Conservation (phyloP, 2,329 filamentous ascomycete genomes). For the Arthrobotrys sinensis region DNA sequence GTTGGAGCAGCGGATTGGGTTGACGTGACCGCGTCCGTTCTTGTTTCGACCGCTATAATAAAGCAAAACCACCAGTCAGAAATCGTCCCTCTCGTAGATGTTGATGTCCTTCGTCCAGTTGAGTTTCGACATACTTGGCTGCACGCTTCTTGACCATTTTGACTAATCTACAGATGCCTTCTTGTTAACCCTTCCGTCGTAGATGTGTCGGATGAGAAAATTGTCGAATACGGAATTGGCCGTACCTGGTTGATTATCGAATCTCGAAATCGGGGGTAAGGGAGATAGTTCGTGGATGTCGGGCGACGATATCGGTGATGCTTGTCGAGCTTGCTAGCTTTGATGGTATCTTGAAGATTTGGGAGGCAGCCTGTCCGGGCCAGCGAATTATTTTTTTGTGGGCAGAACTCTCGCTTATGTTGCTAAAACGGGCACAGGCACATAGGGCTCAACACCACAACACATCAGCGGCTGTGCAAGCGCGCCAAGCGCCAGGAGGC, state of each 20-base stretch:
- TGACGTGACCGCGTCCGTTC: conserved; percentile 99
- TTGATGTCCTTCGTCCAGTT: conserved; percentile 15
- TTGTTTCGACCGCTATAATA: conserved; percentile 92
- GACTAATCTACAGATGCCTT: conserved; percentile 45
- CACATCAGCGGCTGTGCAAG: conserved; percentile 29
- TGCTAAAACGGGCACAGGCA: conserved; percentile 26
- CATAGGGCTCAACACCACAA: conserved; percentile 60
- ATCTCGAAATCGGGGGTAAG: conserved; percentile 34
- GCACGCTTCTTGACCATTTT: conserved; percentile 82
- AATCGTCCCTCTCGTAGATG: conserved; percentile 29
- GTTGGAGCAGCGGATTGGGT: conserved; percentile 96
- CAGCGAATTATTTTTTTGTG: conserved; percentile 60
- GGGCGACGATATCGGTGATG: conserved; percentile 48
- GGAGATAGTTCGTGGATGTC: conserved; percentile 29
- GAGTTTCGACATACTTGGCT: conserved; percentile 75
- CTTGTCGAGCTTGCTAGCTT: conserved; percentile 40
- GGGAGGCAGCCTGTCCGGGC: conserved; percentile 28
- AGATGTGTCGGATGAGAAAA: conserved; percentile 29
- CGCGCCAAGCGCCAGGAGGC: conserved; percentile 35
- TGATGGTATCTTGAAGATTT: conserved; percentile 54
- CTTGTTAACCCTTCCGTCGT: conserved; percentile 45
- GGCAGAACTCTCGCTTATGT: conserved; percentile 49
- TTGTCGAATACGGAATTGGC: conserved; percentile 33
- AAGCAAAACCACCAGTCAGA: conserved; percentile 40
- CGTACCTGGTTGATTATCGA: conserved; percentile 57